Evolutionary conservation across 1,284 basidiomycete species (phyloP).

Genomic region (Cutaneotrichosporon mucoides): DNA sequence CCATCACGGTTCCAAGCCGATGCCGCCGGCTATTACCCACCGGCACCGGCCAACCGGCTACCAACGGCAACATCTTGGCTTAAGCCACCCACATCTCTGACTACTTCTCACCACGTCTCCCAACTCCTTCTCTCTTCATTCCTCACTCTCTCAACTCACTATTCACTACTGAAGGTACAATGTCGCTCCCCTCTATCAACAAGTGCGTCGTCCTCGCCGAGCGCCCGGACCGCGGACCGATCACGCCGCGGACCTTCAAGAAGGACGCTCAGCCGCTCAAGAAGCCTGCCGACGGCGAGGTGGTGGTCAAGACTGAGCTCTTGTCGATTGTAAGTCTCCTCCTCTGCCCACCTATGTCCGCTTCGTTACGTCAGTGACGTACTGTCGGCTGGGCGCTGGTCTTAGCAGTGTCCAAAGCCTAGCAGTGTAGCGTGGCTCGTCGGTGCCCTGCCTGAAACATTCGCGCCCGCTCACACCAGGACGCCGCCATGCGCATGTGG

Average conservation of each 20-base stretch:
- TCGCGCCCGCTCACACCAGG: constrained; percentile 46
- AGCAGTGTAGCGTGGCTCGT: too few relatives aligned
- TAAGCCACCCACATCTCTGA: too few relatives aligned
- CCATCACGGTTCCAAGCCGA: too few relatives aligned
- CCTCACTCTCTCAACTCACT: too few relatives aligned
- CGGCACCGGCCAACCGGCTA: too few relatives aligned
- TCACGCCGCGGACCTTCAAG: constrained; percentile 65
- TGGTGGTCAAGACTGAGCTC: constrained; percentile 68
- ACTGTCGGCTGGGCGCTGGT: too few relatives aligned
- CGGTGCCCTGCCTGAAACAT: too few relatives aligned
- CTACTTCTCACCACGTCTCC: background rate
- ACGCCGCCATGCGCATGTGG: constrained; percentile 83
- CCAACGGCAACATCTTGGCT: too few relatives aligned
- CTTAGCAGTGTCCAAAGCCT: too few relatives aligned
- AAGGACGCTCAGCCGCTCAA: constrained; percentile 56
- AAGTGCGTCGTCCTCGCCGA: constrained; percentile 69
- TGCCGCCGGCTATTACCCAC: too few relatives aligned
- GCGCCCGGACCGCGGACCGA: constrained; percentile 59
- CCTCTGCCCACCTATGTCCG: too few relatives aligned
- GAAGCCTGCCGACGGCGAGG: constrained; percentile 58
- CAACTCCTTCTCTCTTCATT: background rate
- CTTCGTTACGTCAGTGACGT: too few relatives aligned
- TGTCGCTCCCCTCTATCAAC: constrained; percentile 34
- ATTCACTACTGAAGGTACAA: background rate
- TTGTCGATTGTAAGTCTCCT: constrained; percentile 56